phyloP scores from a whole-genome alignment of 1,284 basidiomycete genomes.

The Trametes sp. region DNA sequence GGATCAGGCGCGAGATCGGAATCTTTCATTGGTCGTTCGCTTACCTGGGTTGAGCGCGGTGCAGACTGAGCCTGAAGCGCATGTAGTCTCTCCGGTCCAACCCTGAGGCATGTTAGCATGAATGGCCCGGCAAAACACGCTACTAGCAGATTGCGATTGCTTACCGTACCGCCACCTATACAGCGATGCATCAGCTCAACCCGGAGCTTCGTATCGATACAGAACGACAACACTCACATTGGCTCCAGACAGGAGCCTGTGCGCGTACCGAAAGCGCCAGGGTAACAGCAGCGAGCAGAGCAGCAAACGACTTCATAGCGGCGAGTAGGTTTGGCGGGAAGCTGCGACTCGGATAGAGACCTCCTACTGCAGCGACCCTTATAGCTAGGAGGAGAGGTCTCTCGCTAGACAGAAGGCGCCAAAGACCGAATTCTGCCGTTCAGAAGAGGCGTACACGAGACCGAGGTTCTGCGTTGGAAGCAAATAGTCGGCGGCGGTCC shows the following conservation, averaged over 20 bases:
- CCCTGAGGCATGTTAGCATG: too few species aligned
- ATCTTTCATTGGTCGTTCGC: not conserved
- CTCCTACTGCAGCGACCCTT: not conserved
- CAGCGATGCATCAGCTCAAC: not conserved
- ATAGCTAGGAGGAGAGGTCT: slow-evolving; percentile 5
- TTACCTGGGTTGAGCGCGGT: slow-evolving; percentile 35
- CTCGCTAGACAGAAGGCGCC: slow-evolving; percentile 2
- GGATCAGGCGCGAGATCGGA: not conserved
- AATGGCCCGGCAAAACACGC: too few species aligned
- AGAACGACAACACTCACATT: slow-evolving; percentile 30
- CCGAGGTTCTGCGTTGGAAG: slow-evolving; percentile 20
- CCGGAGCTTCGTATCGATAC: not conserved
- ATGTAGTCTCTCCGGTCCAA: slow-evolving; percentile 51
- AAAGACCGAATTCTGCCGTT: slow-evolving; percentile 4
- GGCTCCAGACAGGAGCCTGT: slow-evolving; percentile 28
- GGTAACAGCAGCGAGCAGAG: slow-evolving; percentile 22
- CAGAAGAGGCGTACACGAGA: slow-evolving; percentile 1
- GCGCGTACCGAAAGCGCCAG: slow-evolving; percentile 28
- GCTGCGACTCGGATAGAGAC: too few species aligned
- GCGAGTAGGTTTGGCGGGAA: not conserved
- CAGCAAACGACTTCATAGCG: slow-evolving; percentile 24
- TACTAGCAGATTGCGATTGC: not conserved
- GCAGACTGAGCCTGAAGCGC: slow-evolving; percentile 47
- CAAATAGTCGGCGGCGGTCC: not conserved
- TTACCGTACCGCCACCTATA: slow-evolving; percentile 38